Conservation (phyloP, 164 flowering plant species). For the Cinnamomum micranthum region DNA sequence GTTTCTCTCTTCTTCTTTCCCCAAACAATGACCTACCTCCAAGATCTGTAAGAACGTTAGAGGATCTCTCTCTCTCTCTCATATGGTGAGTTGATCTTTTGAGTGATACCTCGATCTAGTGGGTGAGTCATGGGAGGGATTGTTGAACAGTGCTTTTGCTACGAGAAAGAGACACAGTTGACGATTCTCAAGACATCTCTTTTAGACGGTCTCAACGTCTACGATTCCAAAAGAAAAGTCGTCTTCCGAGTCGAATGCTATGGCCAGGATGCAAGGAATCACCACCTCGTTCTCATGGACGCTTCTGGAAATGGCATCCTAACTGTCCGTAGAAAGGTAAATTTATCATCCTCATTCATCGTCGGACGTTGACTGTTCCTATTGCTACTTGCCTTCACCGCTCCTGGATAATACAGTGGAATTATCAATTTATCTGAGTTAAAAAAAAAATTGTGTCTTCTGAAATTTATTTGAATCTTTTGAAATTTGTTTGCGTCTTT, state of each 20-base stretch:
- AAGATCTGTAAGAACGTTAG: too few relatives aligned
- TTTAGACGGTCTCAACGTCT: conserved; percentile 81
- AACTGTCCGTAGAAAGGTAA: conserved; percentile 85
- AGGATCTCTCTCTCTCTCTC: not conserved
- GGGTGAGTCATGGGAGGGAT: not conserved
- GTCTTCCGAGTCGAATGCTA: conserved; percentile 86
- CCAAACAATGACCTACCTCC: too few relatives aligned
- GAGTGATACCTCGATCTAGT: too few relatives aligned
- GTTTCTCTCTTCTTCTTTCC: too few relatives aligned
- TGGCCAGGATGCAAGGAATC: conserved; percentile 52
- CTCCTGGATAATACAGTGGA: too few relatives aligned
- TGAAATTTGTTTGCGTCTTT: too few relatives aligned
- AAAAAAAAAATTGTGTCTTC: too few relatives aligned
- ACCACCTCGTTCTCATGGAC: conserved; percentile 79
- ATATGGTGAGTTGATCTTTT: not conserved
- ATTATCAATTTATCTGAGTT: too few relatives aligned
- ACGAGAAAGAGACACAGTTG: conserved; percentile 59
- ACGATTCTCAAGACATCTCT: conserved; percentile 78
- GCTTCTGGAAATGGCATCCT: conserved; percentile 71
- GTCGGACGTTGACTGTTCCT: too few relatives aligned
- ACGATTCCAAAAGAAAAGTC: conserved; percentile 56
- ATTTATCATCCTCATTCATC: too few relatives aligned
- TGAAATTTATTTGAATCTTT: too few relatives aligned
- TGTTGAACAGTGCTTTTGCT: conserved; percentile 39
- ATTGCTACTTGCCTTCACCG: too few relatives aligned